Conservation (phyloP, 1,139 yeast genomes). For the Yamadazyma conglobata region DNA sequence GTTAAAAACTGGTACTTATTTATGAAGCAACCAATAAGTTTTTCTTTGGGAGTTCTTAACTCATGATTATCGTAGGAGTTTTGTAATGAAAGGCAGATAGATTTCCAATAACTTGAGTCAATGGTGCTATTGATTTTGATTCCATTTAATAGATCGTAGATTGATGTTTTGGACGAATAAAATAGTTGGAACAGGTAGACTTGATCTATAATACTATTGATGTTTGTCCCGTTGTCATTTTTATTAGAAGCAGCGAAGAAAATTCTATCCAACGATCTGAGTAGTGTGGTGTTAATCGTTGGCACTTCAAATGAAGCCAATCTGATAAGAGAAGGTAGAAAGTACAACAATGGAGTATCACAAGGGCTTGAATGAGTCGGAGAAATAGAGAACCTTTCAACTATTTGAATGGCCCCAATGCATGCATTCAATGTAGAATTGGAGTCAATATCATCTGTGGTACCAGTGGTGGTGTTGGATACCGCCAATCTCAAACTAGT, state of each 20-base stretch:
- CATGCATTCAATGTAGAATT: constrained; percentile 30
- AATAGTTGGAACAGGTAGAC: constrained; percentile 45
- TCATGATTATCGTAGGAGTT: constrained; percentile 32
- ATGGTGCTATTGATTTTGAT: constrained; percentile 26
- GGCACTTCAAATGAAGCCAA: constrained; percentile 28
- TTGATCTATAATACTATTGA: constrained; percentile 12
- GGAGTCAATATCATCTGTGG: constrained; percentile 8
- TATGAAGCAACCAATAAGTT: constrained; percentile 42
- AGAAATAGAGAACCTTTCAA: constrained; percentile 20
- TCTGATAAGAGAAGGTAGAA: constrained; percentile 25
- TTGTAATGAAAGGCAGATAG: constrained; percentile 37
- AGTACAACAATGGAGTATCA: constrained; percentile 19
- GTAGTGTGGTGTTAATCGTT: constrained; percentile 27
- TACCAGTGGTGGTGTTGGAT: constrained; percentile 11
- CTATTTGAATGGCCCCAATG: constrained; percentile 46
- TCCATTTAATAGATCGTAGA: constrained; percentile 31
- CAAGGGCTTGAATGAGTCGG: constrained; percentile 16
- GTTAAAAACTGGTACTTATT: constrained; percentile 35
- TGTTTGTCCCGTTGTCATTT: constrained; percentile 5
- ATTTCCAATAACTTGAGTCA: constrained; percentile 31
- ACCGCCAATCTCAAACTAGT: constrained; percentile 10
- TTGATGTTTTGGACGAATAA: constrained; percentile 43
- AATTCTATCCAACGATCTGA: constrained; percentile 32
- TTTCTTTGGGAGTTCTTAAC: constrained; percentile 44
- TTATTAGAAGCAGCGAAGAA: constrained; percentile 25